Percentiles rank a stretch among this genome's conserved stretches.
These are phyloP conservation scores for Xylaria polymorpha DNA, from an alignment of 2,329 filamentous ascomycete species.

Conservation along the genomic window DNA sequence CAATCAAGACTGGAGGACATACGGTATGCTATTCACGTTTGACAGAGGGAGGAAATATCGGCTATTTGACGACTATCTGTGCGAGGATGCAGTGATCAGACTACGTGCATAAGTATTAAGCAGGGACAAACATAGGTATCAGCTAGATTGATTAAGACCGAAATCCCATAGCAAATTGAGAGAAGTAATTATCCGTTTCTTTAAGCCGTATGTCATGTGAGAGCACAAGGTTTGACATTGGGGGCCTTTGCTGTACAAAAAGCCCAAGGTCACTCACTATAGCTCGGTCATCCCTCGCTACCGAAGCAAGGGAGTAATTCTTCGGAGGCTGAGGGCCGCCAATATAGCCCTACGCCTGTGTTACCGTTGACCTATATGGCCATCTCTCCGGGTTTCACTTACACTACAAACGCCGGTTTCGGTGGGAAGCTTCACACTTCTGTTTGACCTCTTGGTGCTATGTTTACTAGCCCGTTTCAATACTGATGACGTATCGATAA, in stretches of 20 bases:
- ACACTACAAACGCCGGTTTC: no score
- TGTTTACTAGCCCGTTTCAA: not conserved
- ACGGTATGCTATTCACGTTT: conserved; percentile 20
- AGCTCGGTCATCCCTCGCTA: not conserved
- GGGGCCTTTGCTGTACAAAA: not conserved
- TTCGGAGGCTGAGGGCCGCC: no score
- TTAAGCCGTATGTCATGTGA: not conserved
- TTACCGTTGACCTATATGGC: not conserved
- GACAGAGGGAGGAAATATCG: not conserved
- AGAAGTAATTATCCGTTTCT: not conserved
- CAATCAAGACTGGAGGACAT: not conserved
- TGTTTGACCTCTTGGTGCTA: no score
- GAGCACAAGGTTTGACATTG: not conserved
- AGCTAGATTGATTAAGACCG: not conserved
- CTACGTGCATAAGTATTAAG: not conserved
- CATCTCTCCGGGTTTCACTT: no score
- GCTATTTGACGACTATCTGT: conserved; percentile 19
- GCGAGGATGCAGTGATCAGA: conserved; percentile 15
- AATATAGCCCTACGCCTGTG: not conserved
- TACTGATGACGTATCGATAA: no score
- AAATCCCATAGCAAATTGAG: not conserved
- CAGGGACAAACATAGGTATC: not conserved
- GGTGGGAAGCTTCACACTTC: no score
- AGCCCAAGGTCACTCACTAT: not conserved
- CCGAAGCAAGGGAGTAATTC: not conserved